Percentiles rank a stretch among this genome's conserved stretches.
Evolutionary conservation across 2,329 filamentous ascomycete species (phyloP).

Genomic region (Botryotinia narcissicola): DNA sequence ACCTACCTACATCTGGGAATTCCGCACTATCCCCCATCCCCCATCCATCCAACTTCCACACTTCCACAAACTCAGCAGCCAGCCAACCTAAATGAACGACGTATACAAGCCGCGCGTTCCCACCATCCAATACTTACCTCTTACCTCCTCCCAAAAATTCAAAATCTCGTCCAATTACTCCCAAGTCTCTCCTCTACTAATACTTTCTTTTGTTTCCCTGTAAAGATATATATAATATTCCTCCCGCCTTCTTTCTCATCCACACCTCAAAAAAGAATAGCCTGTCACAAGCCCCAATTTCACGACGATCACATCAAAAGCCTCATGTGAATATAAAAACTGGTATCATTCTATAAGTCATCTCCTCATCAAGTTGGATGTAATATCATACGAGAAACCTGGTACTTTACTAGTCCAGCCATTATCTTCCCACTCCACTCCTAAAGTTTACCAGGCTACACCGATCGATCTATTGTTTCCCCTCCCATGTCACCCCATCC

Average conservation of each 20-base stretch:
- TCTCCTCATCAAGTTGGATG: not conserved
- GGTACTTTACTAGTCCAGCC: not conserved
- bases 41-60: not conserved
- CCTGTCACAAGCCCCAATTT: not conserved
- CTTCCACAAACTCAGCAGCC: not conserved
- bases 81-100: not conserved
- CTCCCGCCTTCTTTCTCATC: not conserved
- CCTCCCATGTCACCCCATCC: not conserved
- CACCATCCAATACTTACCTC: not conserved
- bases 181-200: not conserved
- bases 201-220: not conserved
- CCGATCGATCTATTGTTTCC: not conserved
- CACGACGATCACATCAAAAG: not conserved
- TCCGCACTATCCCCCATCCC: not conserved
- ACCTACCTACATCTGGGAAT: not conserved
- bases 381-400: not conserved
- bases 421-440: too few species aligned
- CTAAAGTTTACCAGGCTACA: not conserved
- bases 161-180: not conserved
- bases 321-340: not conserved
- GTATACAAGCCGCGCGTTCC: not conserved
- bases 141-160: too few species aligned
- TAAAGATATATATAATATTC: not conserved
- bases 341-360: conserved; percentile 3
- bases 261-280: not conserved